phyloP scores from a whole-genome alignment of 495 filamentous ascomycete genomes.

The Xeromyces bisporus region DNA sequence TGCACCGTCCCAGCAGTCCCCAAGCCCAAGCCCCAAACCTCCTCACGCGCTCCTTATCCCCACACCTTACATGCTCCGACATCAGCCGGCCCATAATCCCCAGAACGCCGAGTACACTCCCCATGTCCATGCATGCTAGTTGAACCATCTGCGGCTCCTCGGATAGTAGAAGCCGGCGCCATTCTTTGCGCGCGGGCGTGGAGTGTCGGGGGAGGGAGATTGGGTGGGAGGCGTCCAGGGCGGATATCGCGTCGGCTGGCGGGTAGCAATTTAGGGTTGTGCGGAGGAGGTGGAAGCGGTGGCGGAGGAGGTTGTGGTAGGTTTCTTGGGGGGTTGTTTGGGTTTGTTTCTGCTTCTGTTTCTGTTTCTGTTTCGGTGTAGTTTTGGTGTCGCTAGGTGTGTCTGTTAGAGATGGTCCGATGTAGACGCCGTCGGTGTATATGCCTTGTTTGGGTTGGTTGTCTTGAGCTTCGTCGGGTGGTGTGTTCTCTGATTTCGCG shows the following conservation, averaged over 20 bases:
- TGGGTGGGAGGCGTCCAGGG: conserved; percentile 39
- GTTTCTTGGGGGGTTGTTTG: conserved; percentile 37
- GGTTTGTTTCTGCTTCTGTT: no score
- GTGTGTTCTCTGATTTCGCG: no score
- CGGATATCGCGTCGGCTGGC: conserved; percentile 26
- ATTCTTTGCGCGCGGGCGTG: conserved; percentile 24
- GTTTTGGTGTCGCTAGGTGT: no score
- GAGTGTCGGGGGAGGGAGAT: conserved; percentile 34
- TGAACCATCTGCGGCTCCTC: conserved; percentile 50
- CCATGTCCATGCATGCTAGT: conserved; percentile 49
- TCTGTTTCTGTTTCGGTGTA: no score
- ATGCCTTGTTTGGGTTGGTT: conserved; percentile 4
- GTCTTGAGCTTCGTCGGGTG: no score
- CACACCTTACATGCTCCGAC: conserved; percentile 25
- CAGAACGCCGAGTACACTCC: conserved; percentile 38
- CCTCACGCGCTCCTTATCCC: conserved; percentile 29
- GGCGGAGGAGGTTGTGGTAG: conserved; percentile 46
- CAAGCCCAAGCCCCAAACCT: conserved; percentile 33
- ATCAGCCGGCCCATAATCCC: conserved; percentile 22
- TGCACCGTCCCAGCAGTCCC: conserved; percentile 32
- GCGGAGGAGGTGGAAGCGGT: conserved; percentile 43
- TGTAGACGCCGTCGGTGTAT: conserved; percentile 15
- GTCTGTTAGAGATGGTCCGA: no score
- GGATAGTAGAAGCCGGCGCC: conserved; percentile 32
- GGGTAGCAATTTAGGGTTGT: conserved; percentile 37